Conservation (phyloP, 495 filamentous ascomycete genomes). For the Hyaloscypha variabilis region DNA sequence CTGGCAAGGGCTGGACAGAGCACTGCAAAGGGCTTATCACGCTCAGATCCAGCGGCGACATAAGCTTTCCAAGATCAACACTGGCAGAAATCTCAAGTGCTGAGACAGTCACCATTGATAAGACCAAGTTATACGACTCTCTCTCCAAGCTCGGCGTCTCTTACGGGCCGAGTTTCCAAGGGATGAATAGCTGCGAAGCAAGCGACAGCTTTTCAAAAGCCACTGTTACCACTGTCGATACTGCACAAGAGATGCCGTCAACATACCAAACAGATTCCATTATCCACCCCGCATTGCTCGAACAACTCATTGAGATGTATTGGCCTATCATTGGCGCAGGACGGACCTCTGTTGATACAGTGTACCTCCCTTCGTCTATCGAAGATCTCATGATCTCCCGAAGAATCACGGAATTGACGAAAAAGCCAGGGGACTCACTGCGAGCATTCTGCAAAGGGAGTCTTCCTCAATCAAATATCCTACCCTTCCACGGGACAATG, state of each 20-base stretch:
- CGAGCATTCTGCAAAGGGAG: conserved; percentile 38
- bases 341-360: conserved; percentile 38
- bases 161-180: conserved; percentile 31
- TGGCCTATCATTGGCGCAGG: conserved; percentile 48
- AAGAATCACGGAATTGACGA: conserved; percentile 36
- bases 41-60: conserved; percentile 29
- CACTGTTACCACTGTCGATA: conserved; percentile 16
- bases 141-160: conserved; percentile 21
- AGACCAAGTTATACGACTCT: conserved; percentile 18
- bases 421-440: conserved; percentile 33
- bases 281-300: conserved; percentile 26
- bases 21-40: conserved; percentile 25
- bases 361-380: conserved; percentile 48
- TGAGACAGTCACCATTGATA: conserved; percentile 9
- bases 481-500: conserved; percentile 39
- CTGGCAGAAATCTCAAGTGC: conserved; percentile 9
- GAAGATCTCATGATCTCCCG: conserved; percentile 37
- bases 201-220: conserved; percentile 20
- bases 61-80: background rate
- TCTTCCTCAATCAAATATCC: conserved; percentile 28
- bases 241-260: conserved; percentile 21
- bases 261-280: conserved; percentile 16
- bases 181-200: conserved; percentile 23
- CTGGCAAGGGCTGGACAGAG: conserved; percentile 24
- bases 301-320: conserved; percentile 31